Evolutionary conservation across 768 basidiomycete genomes (phyloP), one percentile per base, ranked within the genome.

Genomic region (Russula vinacea): DNA sequence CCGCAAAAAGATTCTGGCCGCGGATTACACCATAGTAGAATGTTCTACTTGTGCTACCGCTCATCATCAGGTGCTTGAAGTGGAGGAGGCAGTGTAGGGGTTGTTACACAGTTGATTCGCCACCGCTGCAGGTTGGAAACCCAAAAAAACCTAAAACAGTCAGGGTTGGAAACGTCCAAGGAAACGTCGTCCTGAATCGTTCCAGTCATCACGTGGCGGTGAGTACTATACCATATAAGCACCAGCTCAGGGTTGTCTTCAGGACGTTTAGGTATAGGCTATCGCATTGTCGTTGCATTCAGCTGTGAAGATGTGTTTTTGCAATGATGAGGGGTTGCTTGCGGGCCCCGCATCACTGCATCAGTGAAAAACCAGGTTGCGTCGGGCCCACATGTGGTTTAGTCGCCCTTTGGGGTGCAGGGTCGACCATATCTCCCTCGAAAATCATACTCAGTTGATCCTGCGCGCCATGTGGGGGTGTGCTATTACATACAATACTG

Each of bases 201-300:
- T 49, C 16, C 19, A 1, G 19, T 7, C 45, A 22, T 13, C n/a
- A 47, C 45, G 45, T 24, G 45, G 22, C 5, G 45, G 7, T 54
- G 19, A 5, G 14, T 2, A 13, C 44, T 24, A 49, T 59, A 33
- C 58, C 45, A 49, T 49, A 53, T 44, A 40, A 64, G 62, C 44
- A 7, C 44, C 54, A 64, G 51, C 24, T 24, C 50, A 52, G 3
- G 7, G 4, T 56, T 35, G 16, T 52, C 19, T 22, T n/a, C n/a
- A n/a, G n/a, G n/a, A n/a, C n/a, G n/a, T n/a, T 2, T 29, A 29
- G 29, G 29, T 29, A 47, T 47, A 47, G 11, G 22, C 45, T 45
- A 10, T 45, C 22, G n/a, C n/a, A 5, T 3, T 3, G 5, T 29
- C 29, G 29, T 29, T 5, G 29, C 29, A 29, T 29, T 5, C 29